phyloP scores from a whole-genome alignment of 305 asterid species.

The Solanum hybrid region DNA sequence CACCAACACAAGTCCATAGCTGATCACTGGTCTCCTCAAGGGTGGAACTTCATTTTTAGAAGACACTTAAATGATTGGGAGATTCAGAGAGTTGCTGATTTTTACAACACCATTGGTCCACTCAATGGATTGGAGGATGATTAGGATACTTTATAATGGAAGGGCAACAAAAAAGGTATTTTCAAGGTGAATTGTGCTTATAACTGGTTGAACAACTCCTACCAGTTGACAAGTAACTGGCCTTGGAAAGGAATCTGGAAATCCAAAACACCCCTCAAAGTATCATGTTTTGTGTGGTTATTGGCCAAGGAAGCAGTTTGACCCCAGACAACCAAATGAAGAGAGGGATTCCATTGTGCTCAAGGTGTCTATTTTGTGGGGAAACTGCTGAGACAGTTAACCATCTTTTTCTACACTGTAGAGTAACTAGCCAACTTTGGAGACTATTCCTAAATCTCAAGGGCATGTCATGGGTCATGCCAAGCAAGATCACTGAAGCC shows the following conservation, averaged over 20 bases:
- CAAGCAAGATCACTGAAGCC: not conserved
- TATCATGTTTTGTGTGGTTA: not conserved
- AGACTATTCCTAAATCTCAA: not conserved
- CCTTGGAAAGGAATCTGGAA: not conserved
- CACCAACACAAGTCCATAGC: not conserved
- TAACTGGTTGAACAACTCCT: not conserved
- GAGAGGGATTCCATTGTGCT: not conserved
- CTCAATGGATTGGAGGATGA: not conserved
- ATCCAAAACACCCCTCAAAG: not conserved
- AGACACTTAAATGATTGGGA: not conserved
- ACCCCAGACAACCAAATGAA: not conserved
- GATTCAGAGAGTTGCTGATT: not conserved
- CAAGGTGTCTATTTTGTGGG: not conserved
- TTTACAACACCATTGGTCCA: not conserved
- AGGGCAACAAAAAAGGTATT: not conserved
- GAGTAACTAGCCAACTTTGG: not conserved
- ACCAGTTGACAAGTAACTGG: not conserved
- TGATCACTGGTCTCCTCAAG: not conserved
- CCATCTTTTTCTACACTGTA: not conserved
- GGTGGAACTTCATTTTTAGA: not conserved
- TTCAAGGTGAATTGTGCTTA: not conserved
- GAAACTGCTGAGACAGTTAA: not conserved
- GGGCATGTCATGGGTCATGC: not conserved
- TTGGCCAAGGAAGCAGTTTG: not conserved
- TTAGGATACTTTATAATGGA: not conserved